Percentiles rank a stretch among this genome's conserved stretches.
Evolutionary conservation across 495 filamentous ascomycete genomes (phyloP).

Genomic region (Xylaria flabelliformis): DNA sequence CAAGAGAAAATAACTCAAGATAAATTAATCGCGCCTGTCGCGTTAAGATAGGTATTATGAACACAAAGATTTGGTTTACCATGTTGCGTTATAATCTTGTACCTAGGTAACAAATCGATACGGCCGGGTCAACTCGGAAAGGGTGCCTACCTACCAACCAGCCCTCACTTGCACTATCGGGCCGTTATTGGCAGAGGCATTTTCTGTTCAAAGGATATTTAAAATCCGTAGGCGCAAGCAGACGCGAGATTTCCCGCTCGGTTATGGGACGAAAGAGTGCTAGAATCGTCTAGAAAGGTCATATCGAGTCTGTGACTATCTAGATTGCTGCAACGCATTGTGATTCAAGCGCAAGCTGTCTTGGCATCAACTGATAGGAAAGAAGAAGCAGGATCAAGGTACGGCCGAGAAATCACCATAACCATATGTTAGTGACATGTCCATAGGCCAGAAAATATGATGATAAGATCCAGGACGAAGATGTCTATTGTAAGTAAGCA

Average conservation of each 20-base stretch:
- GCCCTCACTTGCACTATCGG: background rate
- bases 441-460: background rate
- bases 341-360: background rate
- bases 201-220: background rate
- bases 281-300: background rate
- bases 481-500: background rate
- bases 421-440: background rate
- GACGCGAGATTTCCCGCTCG: background rate
- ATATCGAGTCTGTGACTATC: background rate
- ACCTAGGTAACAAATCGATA: background rate
- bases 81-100: background rate
- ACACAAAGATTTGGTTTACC: background rate
- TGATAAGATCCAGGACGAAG: background rate
- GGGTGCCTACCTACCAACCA: background rate
- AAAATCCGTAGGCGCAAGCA: background rate
- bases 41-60: background rate
- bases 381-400: background rate
- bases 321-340: background rate
- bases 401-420: slow-evolving; percentile 6
- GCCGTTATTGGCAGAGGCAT: background rate
- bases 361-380: background rate
- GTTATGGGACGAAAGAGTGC: background rate
- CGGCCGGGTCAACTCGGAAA: background rate
- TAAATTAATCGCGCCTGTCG: background rate
- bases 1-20: no score